Evolutionary conservation across 306 rosid genomes (phyloP).

Genomic region (Cucurbita pepo): DNA sequence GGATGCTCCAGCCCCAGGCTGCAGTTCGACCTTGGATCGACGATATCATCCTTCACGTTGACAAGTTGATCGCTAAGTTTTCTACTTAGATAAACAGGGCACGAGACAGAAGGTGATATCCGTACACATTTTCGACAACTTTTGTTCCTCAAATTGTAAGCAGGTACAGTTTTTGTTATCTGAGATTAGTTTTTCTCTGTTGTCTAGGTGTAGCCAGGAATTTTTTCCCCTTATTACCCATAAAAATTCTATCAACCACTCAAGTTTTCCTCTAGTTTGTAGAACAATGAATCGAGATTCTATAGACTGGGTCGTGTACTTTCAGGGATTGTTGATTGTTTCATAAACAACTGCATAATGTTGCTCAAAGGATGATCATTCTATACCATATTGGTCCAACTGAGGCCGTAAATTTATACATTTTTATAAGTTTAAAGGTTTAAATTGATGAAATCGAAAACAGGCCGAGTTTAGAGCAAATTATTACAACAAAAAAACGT

Average conservation of each 20-base stretch:
- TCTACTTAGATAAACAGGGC: constrained; percentile 14
- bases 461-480: no score
- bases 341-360: background rate
- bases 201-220: background rate
- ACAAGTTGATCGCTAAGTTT: constrained; percentile 84
- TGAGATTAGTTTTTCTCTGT: background rate
- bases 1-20: constrained; percentile 98
- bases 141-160: background rate
- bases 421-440: no score
- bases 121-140: background rate
- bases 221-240: background rate
- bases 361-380: background rate
- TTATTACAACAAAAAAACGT: no score
- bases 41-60: constrained; percentile 81
- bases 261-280: background rate
- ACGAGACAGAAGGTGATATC: background rate
- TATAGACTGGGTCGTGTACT: background rate
- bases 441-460: no score
- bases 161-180: background rate
- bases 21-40: constrained; percentile 74
- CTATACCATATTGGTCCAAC: background rate
- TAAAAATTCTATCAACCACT: background rate
- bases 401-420: no score
- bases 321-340: background rate
- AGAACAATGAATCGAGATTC: background rate